Evolutionary conservation across 345 rosid species (phyloP).

Genomic region (Combretum micranthum): DNA sequence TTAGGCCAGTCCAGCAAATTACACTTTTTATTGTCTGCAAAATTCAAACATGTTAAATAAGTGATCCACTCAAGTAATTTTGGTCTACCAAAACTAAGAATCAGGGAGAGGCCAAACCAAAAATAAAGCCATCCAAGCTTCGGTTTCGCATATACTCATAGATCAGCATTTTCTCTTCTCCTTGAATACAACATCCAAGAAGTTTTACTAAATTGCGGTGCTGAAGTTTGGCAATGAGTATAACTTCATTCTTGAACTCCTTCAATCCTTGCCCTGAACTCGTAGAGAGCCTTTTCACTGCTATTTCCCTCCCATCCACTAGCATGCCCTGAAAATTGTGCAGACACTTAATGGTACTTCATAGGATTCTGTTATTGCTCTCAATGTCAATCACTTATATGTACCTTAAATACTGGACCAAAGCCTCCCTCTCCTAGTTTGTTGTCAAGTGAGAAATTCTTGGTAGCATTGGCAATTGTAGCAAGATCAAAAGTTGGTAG

Average conservation of each 20-base stretch:
- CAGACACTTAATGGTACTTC: neutral
- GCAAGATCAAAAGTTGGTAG: conserved; percentile 12
- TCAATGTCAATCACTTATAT: no score
- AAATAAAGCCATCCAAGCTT: conserved; percentile 29
- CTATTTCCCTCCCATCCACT: conserved; percentile 33
- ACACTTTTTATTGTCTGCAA: conserved; percentile 19
- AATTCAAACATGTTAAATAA: neutral
- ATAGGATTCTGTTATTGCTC: neutral
- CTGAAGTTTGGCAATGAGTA: conserved; percentile 38
- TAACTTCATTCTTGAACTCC: conserved; percentile 43
- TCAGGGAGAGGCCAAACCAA: conserved; percentile 11
- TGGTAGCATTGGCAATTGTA: conserved; percentile 18
- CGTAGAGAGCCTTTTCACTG: conserved; percentile 39
- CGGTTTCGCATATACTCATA: conserved; percentile 25
- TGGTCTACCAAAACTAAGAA: neutral
- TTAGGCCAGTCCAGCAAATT: conserved; percentile 24
- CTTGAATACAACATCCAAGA: conserved; percentile 23
- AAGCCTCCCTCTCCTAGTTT: conserved; percentile 41
- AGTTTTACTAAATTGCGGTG: conserved; percentile 45
- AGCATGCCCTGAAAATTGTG: conserved; percentile 26
- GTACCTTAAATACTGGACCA: conserved; percentile 27
- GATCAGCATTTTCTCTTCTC: conserved; percentile 20
- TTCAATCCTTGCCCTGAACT: conserved; percentile 35
- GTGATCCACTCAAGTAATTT: no score
- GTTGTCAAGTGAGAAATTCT: conserved; percentile 22